These are phyloP conservation scores for Schizopora paradoxa DNA, from an alignment of 1,284 basidiomycete species.

Conservation along the genomic window DNA sequence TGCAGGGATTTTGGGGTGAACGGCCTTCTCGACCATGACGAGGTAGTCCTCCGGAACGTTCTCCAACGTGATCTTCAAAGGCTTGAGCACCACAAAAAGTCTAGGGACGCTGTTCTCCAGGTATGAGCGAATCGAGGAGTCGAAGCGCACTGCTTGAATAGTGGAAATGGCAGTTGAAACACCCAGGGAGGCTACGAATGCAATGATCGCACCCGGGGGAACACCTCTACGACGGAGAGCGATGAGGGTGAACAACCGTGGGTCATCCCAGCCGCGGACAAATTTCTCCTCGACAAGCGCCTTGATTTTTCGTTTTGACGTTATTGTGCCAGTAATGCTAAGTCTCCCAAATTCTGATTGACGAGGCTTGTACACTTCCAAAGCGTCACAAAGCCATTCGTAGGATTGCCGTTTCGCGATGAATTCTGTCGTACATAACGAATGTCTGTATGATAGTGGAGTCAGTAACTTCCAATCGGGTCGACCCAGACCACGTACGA, in stretches of 20 bases:
- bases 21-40: slow-evolving; percentile 81
- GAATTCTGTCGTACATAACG: slow-evolving; percentile 96
- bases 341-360: slow-evolving; percentile 97
- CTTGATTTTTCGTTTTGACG: slow-evolving; percentile 95
- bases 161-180: slow-evolving; percentile 85
- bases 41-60: slow-evolving; percentile 88
- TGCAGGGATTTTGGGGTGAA: slow-evolving; percentile 92
- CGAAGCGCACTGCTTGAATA: slow-evolving; percentile 87
- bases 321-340: slow-evolving; percentile 92
- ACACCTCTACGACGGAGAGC: slow-evolving; percentile 92
- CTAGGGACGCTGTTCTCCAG: slow-evolving; percentile 88
- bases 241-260: slow-evolving; percentile 96
- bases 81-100: slow-evolving; percentile 88
- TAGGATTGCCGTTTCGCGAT: slow-evolving; percentile 96
- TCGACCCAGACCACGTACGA: slow-evolving; percentile 56
- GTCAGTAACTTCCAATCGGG: neutral
- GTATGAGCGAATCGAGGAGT: slow-evolving; percentile 84
- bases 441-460: slow-evolving; percentile 60
- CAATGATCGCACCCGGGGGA: slow-evolving; percentile 91
- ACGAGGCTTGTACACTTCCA: slow-evolving; percentile 96
- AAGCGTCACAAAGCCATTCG: slow-evolving; percentile 97
- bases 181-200: slow-evolving; percentile 90
- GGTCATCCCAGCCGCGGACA: slow-evolving; percentile 96
- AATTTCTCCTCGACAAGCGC: slow-evolving; percentile 82
- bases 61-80: slow-evolving; percentile 87